Percentiles rank a stretch among this genome's conserved stretches.
These are phyloP conservation scores for Paspalum notatum DNA, from an alignment of 176 grass and related monocot genomes.

Conservation along the genomic window DNA sequence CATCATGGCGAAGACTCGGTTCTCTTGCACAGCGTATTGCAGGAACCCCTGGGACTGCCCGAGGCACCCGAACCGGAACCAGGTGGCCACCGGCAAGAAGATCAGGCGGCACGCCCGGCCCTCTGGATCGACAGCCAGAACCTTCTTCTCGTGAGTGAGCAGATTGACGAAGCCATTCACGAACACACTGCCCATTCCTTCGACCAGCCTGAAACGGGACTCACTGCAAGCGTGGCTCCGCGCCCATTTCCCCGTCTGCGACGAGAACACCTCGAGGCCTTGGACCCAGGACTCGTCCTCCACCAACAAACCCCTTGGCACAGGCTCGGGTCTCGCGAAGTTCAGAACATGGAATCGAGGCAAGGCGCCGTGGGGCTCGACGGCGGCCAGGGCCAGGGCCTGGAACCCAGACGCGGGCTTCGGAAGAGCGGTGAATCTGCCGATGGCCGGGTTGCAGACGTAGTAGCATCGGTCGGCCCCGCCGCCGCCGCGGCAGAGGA, in stretches of 20 bases:
- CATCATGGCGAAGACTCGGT: background rate
- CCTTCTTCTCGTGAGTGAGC: conserved; percentile 28
- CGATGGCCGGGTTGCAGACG: conserved; percentile 31
- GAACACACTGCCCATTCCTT: conserved; percentile 23
- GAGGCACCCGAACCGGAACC: conserved; percentile 20
- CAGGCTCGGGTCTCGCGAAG: background rate
- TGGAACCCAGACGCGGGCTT: background rate
- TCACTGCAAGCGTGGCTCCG: background rate
- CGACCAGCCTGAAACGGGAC: background rate
- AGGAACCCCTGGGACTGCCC: conserved; percentile 31
- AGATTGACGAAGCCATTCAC: conserved; percentile 30
- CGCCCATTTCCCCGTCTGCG: background rate
- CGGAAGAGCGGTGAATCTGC: background rate
- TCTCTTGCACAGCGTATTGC: conserved; percentile 24
- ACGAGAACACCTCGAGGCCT: conserved; percentile 33
- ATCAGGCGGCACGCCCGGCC: background rate
- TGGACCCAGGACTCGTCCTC: background rate
- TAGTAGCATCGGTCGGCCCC: background rate
- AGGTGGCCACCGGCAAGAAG: background rate
- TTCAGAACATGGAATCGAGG: conserved; percentile 4
- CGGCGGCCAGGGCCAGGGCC: conserved; percentile 1
- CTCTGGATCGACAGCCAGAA: background rate
- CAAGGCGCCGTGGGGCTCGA: conserved; percentile 1
- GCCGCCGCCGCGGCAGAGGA: conserved; percentile 22
- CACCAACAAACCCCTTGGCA: background rate